A percentile compares a stretch with the other conserved stretches of the same genome.
These are phyloP conservation scores for Aspergillus ochraceoroseus DNA, from an alignment of 2,329 filamentous ascomycete genomes.

Conservation along the genomic window DNA sequence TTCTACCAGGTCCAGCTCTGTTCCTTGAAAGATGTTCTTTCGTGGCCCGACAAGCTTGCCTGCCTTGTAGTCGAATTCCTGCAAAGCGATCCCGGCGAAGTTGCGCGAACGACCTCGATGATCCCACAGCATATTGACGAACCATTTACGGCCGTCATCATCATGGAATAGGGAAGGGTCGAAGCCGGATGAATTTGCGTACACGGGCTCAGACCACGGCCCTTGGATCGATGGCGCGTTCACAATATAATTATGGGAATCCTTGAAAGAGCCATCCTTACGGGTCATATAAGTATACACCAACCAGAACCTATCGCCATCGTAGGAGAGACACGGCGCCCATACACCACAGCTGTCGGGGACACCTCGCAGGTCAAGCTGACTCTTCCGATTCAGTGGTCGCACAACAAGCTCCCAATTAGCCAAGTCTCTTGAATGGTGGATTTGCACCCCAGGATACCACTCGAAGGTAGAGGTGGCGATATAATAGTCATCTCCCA, in stretches of 20 bases:
- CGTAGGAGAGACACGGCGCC: slow-evolving; percentile 46
- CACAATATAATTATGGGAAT: slow-evolving; percentile 56
- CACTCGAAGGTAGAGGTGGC: slow-evolving; percentile 58
- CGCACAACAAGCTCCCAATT: slow-evolving; percentile 33
- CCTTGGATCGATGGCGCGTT: slow-evolving; percentile 37
- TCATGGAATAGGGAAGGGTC: slow-evolving; percentile 47
- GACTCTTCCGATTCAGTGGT: slow-evolving; percentile 22
- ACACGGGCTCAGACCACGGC: slow-evolving; percentile 48
- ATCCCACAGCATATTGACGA: slow-evolving; percentile 9
- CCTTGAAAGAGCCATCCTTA: slow-evolving; percentile 58
- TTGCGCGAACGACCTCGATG: slow-evolving; percentile 3
- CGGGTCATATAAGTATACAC: slow-evolving; percentile 52
- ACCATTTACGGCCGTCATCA: slow-evolving; percentile 19
- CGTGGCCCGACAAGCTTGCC: slow-evolving; percentile 4
- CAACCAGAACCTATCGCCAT: slow-evolving; percentile 43
- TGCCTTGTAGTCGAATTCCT: slow-evolving; percentile 3
- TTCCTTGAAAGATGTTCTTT: slow-evolving; percentile 6
- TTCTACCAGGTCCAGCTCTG: slow-evolving; percentile 15
- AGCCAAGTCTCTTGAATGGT: slow-evolving; percentile 48
- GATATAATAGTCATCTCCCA: slow-evolving; percentile 52
- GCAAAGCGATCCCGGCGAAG: slow-evolving; percentile 1
- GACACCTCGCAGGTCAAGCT: slow-evolving; percentile 24
- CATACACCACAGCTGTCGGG: slow-evolving; percentile 35
- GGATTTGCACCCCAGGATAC: slow-evolving; percentile 56
- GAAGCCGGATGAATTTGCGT: slow-evolving; percentile 50